Evolutionary conservation across 257 asterid genomes (phyloP), one percentile per base, ranked within the genome.

Genomic region (Solanum chilense): DNA sequence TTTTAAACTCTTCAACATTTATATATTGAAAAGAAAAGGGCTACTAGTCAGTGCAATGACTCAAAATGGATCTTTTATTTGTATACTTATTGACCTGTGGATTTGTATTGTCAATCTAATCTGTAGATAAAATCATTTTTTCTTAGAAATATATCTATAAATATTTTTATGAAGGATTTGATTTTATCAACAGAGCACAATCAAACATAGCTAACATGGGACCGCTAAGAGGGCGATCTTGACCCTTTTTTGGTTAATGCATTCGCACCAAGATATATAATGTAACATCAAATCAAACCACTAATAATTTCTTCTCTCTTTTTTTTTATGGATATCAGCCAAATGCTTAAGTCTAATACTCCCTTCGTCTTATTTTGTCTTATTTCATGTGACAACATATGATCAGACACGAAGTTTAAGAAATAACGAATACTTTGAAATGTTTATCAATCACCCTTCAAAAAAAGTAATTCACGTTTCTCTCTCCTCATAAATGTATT

Each of bases 341-440:
- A 58, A 25, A 8, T 58, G 66, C 25, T 58, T 3, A 58, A 58
- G 0, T 20, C 66, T 58, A 58, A 56, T 18, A 33, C 1, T 33
- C 5, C 1, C 1, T 33, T 1, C 5, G 1, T 33, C 0, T 3
- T 0, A 33, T 33, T 33, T 33, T 33, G 1, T 33, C 0, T 3
- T 0, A 33, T 33, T 33, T 33, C 3, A 33, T 33, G 4, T 33
- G 35, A 0, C 5, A 33, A 33, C 3, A 33, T 0, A 3, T 33
- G 35, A 3, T 0, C 5, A 1, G 5, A 0, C 5, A 33, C 5
- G 1, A 3, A 33, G 1, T 0, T 33, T 33, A 33, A 33, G 5
- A 33, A 33, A 33, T 33, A 33, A 33, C 3, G 5, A 33, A 33
- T 1, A 3, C 1, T 33, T 33, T 33, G 35, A 33, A 0, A 33